Conservation (phyloP, 192 early-diverging fungal genomes). For the Podila verticillata region DNA sequence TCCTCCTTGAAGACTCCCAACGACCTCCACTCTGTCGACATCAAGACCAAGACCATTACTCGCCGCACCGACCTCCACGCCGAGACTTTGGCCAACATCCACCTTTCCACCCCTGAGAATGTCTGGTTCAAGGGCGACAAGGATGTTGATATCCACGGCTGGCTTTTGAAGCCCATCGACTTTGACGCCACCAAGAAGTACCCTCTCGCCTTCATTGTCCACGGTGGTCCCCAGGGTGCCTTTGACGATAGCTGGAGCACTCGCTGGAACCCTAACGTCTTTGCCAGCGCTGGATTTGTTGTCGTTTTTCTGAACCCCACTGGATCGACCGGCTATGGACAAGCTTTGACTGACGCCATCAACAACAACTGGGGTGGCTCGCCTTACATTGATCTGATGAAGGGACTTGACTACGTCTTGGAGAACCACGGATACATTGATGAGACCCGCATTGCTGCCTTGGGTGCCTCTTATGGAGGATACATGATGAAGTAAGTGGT, state of each 20-base stretch:
- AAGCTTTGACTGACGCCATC: constrained; percentile 79
- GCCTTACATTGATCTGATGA: constrained; percentile 81
- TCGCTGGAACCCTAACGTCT: constrained; percentile 81
- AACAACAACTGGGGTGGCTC: constrained; percentile 78
- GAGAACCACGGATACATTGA: constrained; percentile 67
- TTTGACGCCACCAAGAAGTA: constrained; percentile 69
- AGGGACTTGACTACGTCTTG: constrained; percentile 71
- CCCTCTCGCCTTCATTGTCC: constrained; percentile 81
- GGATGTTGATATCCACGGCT: constrained; percentile 68
- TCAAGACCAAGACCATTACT: constrained; percentile 34
- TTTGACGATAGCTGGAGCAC: constrained; percentile 72
- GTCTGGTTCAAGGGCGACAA: constrained; percentile 75
- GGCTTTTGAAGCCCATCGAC: constrained; percentile 68
- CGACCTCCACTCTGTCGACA: constrained; percentile 43
- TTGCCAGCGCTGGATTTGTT: constrained; percentile 76
- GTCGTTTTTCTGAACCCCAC: constrained; percentile 79
- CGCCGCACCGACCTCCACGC: constrained; percentile 60
- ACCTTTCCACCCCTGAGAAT: constrained; percentile 66
- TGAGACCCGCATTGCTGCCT: constrained; percentile 59
- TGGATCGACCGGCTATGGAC: constrained; percentile 84
- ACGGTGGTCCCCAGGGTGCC: constrained; percentile 84
- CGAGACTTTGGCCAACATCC: constrained; percentile 47
- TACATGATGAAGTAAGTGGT: constrained; percentile 74
- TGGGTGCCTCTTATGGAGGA: constrained; percentile 84
- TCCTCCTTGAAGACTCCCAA: constrained; percentile 57